Conservation (phyloP, 139 green algal species). For the Zygnema cylindricum region DNA sequence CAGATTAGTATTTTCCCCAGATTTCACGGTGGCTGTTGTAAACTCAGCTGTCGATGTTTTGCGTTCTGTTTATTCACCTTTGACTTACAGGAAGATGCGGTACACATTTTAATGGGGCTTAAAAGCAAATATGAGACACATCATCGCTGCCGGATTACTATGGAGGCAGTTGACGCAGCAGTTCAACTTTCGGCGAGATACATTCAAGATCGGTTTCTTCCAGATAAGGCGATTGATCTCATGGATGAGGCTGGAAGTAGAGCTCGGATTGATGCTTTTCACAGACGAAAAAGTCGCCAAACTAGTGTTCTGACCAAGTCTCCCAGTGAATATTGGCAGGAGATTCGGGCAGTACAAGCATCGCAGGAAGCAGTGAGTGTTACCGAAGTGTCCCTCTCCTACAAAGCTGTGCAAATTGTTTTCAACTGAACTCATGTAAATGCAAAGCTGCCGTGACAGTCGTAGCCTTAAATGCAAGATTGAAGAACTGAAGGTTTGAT, state of each 20-base stretch:
- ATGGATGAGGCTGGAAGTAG: conserved; percentile 93
- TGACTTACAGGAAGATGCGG: conserved; percentile 68
- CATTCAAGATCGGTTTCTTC: conserved; percentile 88
- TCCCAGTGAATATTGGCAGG: conserved; percentile 46
- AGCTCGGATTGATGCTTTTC: conserved; percentile 82
- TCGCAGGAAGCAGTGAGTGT: conserved; percentile 14
- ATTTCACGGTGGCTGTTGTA: too few relatives aligned
- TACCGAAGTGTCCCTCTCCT: too few relatives aligned
- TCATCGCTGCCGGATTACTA: conserved; percentile 78
- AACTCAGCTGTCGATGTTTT: too few relatives aligned
- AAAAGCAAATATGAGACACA: conserved; percentile 84
- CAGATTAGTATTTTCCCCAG: too few relatives aligned
- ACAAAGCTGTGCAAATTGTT: too few relatives aligned
- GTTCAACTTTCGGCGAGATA: conserved; percentile 76
- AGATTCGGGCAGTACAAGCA: conserved; percentile 48
- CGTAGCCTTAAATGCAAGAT: too few relatives aligned
- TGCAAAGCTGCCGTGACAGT: too few relatives aligned
- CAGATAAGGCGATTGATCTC: conserved; percentile 98
- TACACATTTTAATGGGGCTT: conserved; percentile 82
- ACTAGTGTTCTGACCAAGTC: conserved; percentile 72
- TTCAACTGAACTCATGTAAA: too few relatives aligned
- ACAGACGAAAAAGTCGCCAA: conserved; percentile 64
- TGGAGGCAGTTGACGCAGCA: conserved; percentile 68
- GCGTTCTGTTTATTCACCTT: too few relatives aligned
- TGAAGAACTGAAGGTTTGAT: too few relatives aligned